phyloP scores from a whole-genome alignment of 306 rosid genomes.

The Quercus wislizeni region DNA sequence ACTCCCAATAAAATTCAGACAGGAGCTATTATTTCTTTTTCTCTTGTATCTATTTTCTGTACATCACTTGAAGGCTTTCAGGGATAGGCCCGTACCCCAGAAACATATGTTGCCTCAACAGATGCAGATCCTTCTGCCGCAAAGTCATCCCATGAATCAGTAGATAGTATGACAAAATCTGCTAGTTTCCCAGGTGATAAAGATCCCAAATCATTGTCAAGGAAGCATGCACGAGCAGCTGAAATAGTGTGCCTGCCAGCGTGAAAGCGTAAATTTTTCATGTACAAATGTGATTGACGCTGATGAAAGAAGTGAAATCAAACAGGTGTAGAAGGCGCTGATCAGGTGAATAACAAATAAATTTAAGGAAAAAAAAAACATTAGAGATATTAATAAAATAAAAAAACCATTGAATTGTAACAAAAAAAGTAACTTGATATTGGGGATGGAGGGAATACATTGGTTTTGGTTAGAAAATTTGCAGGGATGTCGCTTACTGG shows the following conservation, averaged over 20 bases:
- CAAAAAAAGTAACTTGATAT: too few species aligned
- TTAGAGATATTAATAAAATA: too few species aligned
- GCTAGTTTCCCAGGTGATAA: conserved; percentile 70
- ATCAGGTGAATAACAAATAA: neutral
- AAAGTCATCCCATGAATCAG: conserved; percentile 61
- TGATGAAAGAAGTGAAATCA: neutral
- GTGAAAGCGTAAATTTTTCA: conserved; percentile 3
- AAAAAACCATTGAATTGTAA: neutral
- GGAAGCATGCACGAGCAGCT: conserved; percentile 84
- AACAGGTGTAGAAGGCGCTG: conserved; percentile 1
- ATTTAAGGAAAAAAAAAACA: too few species aligned
- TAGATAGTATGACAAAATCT: conserved; percentile 72
- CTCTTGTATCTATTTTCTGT: neutral
- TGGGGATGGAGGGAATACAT: too few species aligned
- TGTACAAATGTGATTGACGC: neutral
- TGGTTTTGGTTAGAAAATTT: neutral
- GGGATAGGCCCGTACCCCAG: conserved; percentile 72
- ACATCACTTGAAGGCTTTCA: conserved; percentile 18
- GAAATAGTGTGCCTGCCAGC: conserved; percentile 67
- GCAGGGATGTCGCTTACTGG: neutral
- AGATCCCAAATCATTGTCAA: conserved; percentile 69
- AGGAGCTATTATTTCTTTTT: neutral
- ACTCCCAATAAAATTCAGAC: neutral
- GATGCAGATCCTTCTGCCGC: conserved; percentile 56
- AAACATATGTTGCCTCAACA: conserved; percentile 67